Base-by-base conservation (phyloP, 192 early-diverging fungal genomes). In the Entomortierella lignicola region DNA sequence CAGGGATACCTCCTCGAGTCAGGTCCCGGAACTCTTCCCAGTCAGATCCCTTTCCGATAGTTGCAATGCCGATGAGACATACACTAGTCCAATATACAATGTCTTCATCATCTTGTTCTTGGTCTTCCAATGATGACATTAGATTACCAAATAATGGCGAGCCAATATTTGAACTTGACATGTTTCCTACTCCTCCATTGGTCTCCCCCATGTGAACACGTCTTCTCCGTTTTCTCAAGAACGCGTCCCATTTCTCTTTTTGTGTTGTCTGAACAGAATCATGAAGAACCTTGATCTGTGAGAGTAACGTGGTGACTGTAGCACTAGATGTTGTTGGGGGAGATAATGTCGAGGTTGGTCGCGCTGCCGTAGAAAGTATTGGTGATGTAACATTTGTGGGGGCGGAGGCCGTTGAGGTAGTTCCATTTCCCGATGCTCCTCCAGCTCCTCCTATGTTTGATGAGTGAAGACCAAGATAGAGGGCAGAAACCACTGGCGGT, bases 261-360 rank as follows among this genome's bases (percentile, higher is more conserved):
- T 79, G 75, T 3, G 67, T 79, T 42, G 58, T 60, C 32, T 79
- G 75, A 1, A 79, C 75, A 63, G 67, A 66, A 21, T 79, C 75
- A 41, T 79, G 75, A n/a, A 79, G 62, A 31, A 79, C 75, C 34
- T 79, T 79, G 67, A 79, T 79, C 57, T 79, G 75, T 2, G 75
- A 79, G 26, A 79, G 57, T 17, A 79, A 23, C 0, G 67, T 70
- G 11, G 75, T 79, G 21, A 70, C 63, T 4, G 67, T 64, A 0
- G 67, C 67, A 5, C 61, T 37, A 6, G 43, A 68, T 4, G 68
- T 69, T 37, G 43, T 69, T 26, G 75, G 75, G 4, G 75, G 67
- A 0, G 75, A 79, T 18, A 79, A 27, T 5, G 75, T 79, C 21
- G 75, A 79, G 10, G 55, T 79, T 0, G 75, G 75, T 0, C 75